A percentile compares a stretch with the other conserved stretches of the same genome.
Conservation (phyloP, 768 basidiomycete species). For the Tulasnella sp. region DNA sequence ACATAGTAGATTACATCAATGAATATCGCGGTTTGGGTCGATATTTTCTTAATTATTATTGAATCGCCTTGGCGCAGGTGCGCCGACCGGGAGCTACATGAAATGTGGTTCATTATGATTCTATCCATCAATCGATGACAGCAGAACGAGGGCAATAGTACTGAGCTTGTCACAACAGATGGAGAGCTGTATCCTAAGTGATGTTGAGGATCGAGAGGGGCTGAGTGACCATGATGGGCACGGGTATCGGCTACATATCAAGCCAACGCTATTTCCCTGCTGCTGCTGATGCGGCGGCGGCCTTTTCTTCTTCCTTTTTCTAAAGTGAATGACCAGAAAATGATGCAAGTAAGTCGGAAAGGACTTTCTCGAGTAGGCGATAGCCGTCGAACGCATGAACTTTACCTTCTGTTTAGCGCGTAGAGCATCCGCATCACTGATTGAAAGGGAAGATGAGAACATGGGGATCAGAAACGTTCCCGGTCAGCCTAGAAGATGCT, state of each 20-base stretch:
- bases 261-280: conserved; percentile 15
- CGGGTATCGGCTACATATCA: not conserved
- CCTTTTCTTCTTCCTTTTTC: conserved; percentile 30
- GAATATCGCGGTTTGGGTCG: not conserved
- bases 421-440: conserved; percentile 30
- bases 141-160: not conserved
- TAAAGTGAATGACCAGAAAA: not conserved
- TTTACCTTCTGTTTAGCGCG: conserved; percentile 32
- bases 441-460: not conserved
- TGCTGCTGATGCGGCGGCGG: not conserved
- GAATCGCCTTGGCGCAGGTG: not conserved
- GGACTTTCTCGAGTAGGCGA: not conserved
- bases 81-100: not conserved
- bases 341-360: not conserved
- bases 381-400: not conserved
- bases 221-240: not conserved
- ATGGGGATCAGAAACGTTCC: not conserved
- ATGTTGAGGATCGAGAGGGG: not conserved
- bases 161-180: not conserved
- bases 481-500: not conserved
- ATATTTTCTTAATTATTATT: not conserved
- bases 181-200: not conserved
- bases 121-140: conserved; percentile 1
- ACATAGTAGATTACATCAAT: not conserved
- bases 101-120: conserved; percentile 4